A percentile compares a stretch with the other conserved stretches of the same genome.
Conservation (phyloP, 495 filamentous ascomycete genomes). For the Aspergillus conjunctus region DNA sequence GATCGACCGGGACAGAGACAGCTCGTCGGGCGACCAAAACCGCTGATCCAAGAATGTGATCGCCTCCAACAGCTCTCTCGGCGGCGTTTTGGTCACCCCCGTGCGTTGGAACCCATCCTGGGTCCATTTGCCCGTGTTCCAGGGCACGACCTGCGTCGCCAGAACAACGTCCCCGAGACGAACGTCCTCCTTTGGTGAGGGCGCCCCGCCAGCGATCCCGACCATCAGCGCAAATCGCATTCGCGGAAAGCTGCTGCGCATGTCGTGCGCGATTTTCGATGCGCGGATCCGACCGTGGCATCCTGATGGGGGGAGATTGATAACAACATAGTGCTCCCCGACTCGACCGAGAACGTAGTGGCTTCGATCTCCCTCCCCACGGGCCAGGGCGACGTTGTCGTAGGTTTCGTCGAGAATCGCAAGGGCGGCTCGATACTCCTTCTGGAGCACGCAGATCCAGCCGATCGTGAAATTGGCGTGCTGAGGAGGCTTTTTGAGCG, state of each 20-base stretch:
- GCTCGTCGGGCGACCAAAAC: neutral
- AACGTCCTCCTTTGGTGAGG: neutral
- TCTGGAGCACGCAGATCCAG: neutral
- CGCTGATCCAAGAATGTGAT: neutral
- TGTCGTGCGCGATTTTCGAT: neutral
- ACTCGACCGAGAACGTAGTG: neutral
- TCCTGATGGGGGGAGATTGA: neutral
- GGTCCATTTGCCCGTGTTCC: neutral
- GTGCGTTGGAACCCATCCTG: neutral
- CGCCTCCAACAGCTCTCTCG: neutral
- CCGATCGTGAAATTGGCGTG: neutral
- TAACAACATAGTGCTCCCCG: neutral
- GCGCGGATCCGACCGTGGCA: neutral
- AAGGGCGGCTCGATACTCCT: neutral
- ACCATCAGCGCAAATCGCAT: neutral
- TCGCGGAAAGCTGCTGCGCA: neutral
- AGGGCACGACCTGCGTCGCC: neutral
- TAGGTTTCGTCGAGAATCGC: neutral
- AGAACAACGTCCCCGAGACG: neutral
- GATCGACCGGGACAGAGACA: neutral
- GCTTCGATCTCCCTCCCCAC: neutral
- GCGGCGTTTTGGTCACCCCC: neutral
- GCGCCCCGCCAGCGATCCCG: neutral
- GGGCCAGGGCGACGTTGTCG: neutral
- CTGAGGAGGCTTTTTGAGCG: neutral